Percentiles rank a stretch among this genome's conserved stretches.
phyloP scores from a whole-genome alignment of 345 rosid genomes.

The Firmiana major region DNA sequence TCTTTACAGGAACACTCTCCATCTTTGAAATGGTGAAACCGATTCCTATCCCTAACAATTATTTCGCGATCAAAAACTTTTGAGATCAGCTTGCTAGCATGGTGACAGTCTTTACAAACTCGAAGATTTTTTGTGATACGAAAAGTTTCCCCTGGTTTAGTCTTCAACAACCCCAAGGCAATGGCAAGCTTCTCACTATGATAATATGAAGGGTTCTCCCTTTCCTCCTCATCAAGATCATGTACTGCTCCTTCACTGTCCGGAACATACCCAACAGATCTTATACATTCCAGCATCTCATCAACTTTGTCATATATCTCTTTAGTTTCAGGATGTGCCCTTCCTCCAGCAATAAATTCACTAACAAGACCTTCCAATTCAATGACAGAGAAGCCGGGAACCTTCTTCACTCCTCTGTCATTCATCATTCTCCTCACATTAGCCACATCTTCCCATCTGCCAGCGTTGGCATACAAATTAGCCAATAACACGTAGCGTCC shows the following conservation, averaged over 20 bases:
- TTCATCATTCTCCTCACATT: conserved; percentile 39
- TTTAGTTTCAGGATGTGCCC: conserved; percentile 28
- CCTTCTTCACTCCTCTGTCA: conserved; percentile 35
- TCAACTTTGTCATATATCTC: conserved; percentile 30
- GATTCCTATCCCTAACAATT: conserved; percentile 30
- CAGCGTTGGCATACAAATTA: conserved; percentile 37
- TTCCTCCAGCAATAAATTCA: conserved; percentile 35
- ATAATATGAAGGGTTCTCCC: conserved; percentile 21
- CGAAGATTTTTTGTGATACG: conserved; percentile 29
- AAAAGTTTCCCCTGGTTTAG: conserved; percentile 29
- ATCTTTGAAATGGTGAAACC: conserved; percentile 32
- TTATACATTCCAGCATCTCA: conserved; percentile 34
- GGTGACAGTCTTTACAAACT: conserved; percentile 37
- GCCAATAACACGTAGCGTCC: conserved; percentile 43
- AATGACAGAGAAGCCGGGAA: conserved; percentile 35
- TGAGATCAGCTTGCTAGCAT: conserved; percentile 36
- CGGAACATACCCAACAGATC: conserved; percentile 28
- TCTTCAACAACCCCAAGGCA: conserved; percentile 36
- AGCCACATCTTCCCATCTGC: conserved; percentile 41
- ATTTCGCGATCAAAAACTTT: conserved; percentile 32
- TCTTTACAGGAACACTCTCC: conserved; percentile 41
- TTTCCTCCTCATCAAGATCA: conserved; percentile 33
- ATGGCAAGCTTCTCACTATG: conserved; percentile 47
- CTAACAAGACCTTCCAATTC: conserved; percentile 31
- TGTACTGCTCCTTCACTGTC: conserved; percentile 24